A percentile compares a stretch with the other conserved stretches of the same genome.
Evolutionary conservation across 2,329 filamentous ascomycete genomes (phyloP).

Genomic region (Talaromyces sp.): DNA sequence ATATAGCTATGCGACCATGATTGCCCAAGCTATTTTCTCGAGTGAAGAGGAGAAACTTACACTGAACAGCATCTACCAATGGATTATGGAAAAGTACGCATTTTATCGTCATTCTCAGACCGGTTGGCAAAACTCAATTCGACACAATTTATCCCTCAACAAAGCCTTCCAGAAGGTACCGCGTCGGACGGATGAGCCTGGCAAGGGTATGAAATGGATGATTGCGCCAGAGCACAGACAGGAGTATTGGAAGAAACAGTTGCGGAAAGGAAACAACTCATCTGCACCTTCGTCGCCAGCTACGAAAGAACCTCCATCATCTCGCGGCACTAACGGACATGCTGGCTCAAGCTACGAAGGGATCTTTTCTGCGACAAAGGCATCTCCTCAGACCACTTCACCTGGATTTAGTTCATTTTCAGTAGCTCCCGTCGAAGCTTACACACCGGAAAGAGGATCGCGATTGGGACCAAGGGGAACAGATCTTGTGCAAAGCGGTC

Average conservation of each 20-base stretch:
- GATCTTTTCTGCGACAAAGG: slow-evolving; percentile 34
- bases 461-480: slow-evolving; percentile 29
- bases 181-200: slow-evolving; percentile 86
- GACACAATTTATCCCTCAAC: slow-evolving; percentile 91
- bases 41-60: slow-evolving; percentile 84
- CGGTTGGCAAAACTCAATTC: slow-evolving; percentile 98
- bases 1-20: slow-evolving; percentile 94
- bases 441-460: slow-evolving; percentile 46
- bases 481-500: slow-evolving; percentile 28
- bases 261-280: slow-evolving; percentile 40
- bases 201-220: slow-evolving; percentile 99
- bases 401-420: slow-evolving; percentile 40
- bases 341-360: slow-evolving; percentile 29
- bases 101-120: slow-evolving; percentile 83
- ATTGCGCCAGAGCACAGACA: slow-evolving; percentile 78
- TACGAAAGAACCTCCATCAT: slow-evolving; percentile 36
- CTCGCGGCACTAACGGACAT: slow-evolving; percentile 34
- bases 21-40: slow-evolving; percentile 89
- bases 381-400: slow-evolving; percentile 36
- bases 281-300: slow-evolving; percentile 45
- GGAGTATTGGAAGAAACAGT: slow-evolving; percentile 72
- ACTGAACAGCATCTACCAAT: slow-evolving; percentile 86
- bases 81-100: slow-evolving; percentile 84
- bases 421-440: slow-evolving; percentile 41
- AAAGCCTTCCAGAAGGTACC: slow-evolving; percentile 93